phyloP scores from a whole-genome alignment of 768 basidiomycete species.

The Coprinellus micaceus region DNA sequence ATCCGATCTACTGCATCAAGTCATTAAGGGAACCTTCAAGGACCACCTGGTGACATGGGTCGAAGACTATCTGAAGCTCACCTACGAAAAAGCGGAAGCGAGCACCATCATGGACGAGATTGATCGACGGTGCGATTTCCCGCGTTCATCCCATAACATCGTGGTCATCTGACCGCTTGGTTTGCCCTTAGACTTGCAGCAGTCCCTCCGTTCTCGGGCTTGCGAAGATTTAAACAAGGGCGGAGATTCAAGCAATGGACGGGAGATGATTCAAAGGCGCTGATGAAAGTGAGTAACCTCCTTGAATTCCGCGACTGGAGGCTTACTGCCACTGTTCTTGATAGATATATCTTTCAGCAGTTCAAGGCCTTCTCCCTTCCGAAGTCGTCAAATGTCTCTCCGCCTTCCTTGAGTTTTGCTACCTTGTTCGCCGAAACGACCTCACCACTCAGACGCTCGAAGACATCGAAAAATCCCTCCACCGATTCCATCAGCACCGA shows the following conservation, averaged over 20 bases:
- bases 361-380: slow-evolving; percentile 14
- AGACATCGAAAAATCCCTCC: slow-evolving; percentile 14
- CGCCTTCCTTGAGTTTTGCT: slow-evolving; percentile 32
- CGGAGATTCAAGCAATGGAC: slow-evolving; percentile 33
- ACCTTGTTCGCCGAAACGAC: slow-evolving; percentile 19
- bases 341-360: slow-evolving; percentile 20
- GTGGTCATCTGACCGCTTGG: background rate
- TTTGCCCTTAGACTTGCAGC: slow-evolving; percentile 15
- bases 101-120: slow-evolving; percentile 29
- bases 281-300: slow-evolving; percentile 30
- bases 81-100: slow-evolving; percentile 16
- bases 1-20: slow-evolving; percentile 32
- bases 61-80: slow-evolving; percentile 21
- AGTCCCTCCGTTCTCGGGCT: slow-evolving; percentile 18
- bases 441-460: slow-evolving; percentile 6
- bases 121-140: slow-evolving; percentile 24
- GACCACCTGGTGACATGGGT: slow-evolving; percentile 40
- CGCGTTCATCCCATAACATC: too few relatives aligned
- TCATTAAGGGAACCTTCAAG: slow-evolving; percentile 40
- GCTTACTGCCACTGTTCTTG: background rate
- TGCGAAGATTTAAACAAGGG: slow-evolving; percentile 26
- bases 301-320: background rate
- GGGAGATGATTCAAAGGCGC: slow-evolving; percentile 33
- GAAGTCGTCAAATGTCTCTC: slow-evolving; percentile 17
- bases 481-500: slow-evolving; percentile 25